phyloP scores from a whole-genome alignment of 106 monocot genomes.

The Iris macrosiphon region DNA sequence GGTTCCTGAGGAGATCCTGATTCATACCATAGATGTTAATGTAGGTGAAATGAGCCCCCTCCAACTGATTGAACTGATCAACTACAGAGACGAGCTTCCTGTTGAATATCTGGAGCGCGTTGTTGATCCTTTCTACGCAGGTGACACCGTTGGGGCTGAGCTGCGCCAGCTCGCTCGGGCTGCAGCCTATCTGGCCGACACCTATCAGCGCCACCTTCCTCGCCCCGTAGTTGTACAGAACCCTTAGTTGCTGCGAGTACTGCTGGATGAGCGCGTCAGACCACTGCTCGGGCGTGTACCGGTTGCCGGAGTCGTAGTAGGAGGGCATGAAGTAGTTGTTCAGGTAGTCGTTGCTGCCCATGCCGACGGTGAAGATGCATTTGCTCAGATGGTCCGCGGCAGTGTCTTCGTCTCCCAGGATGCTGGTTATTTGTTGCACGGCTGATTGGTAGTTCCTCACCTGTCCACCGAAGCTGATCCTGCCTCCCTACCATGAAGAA shows the following conservation, averaged over 20 bases:
- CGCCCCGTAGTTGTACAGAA: constrained; percentile 41
- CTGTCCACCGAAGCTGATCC: constrained; percentile 59
- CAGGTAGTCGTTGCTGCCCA: constrained; percentile 99
- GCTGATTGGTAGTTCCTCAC: constrained; percentile 60
- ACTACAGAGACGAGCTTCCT: constrained; percentile 33
- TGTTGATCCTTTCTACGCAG: constrained; percentile 56
- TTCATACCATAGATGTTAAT: constrained; percentile 69
- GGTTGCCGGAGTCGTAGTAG: constrained; percentile 48
- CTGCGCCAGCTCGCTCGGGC: constrained; percentile 78
- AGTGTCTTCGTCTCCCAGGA: constrained; percentile 57
- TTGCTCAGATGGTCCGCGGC: constrained; percentile 65
- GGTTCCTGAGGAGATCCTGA: constrained; percentile 41
- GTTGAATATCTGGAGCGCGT: constrained; percentile 53
- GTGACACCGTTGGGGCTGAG: constrained; percentile 50
- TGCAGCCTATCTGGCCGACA: constrained; percentile 78
- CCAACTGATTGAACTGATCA: constrained; percentile 51
- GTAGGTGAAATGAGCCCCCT: constrained; percentile 84
- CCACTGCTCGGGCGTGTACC: constrained; percentile 62
- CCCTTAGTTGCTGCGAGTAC: constrained; percentile 53
- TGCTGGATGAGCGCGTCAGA: constrained; percentile 59
- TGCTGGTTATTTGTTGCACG: constrained; percentile 45
- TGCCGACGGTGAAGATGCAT: constrained; percentile 80
- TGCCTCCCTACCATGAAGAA: constrained; percentile 57
- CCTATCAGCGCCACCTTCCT: constrained; percentile 74
- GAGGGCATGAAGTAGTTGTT: constrained; percentile 99